Conservation (phyloP, 768 basidiomycete genomes). For the Chlorophyllum brunneum region DNA sequence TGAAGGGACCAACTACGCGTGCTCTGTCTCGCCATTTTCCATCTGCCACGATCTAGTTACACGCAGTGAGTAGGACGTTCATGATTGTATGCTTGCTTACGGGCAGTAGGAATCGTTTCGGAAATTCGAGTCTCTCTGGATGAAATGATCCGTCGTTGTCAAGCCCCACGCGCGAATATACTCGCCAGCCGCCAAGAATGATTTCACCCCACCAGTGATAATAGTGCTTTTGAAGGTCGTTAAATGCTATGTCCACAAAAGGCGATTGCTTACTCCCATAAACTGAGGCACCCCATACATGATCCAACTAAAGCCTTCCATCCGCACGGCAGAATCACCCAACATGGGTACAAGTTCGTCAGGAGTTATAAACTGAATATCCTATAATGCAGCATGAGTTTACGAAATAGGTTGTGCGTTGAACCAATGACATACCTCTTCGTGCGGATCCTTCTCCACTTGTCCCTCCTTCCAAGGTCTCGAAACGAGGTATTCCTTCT, state of each 20-base stretch:
- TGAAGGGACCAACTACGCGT: slow-evolving; percentile 57
- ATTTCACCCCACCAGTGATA: slow-evolving; percentile 48
- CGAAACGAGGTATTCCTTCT: slow-evolving; percentile 35
- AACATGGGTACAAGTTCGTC: slow-evolving; percentile 19
- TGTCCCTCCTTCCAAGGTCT: slow-evolving; percentile 19
- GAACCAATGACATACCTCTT: slow-evolving; percentile 23
- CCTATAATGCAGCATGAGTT: slow-evolving; percentile 15
- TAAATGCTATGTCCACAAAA: not conserved
- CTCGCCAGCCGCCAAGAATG: slow-evolving; percentile 38
- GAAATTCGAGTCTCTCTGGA: slow-evolving; percentile 18
- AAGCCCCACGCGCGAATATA: slow-evolving; percentile 28
- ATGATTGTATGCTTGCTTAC: not conserved
- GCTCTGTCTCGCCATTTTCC: slow-evolving; percentile 57
- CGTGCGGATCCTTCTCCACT: slow-evolving; percentile 25
- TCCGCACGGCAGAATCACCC: slow-evolving; percentile 19
- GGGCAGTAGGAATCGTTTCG: slow-evolving; percentile 30
- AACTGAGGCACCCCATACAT: slow-evolving; percentile 28
- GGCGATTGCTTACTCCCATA: slow-evolving; percentile 16
- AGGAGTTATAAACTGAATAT: slow-evolving; percentile 24
- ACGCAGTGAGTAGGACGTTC: not conserved
- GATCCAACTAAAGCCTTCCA: slow-evolving; percentile 24
- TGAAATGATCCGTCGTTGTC: slow-evolving; percentile 13
- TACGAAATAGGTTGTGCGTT: not conserved
- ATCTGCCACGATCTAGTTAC: slow-evolving; percentile 19
- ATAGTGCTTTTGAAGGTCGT: slow-evolving; percentile 29